Evolutionary conservation across 495 filamentous ascomycete genomes (phyloP).

Genomic region (Poronia punctata): DNA sequence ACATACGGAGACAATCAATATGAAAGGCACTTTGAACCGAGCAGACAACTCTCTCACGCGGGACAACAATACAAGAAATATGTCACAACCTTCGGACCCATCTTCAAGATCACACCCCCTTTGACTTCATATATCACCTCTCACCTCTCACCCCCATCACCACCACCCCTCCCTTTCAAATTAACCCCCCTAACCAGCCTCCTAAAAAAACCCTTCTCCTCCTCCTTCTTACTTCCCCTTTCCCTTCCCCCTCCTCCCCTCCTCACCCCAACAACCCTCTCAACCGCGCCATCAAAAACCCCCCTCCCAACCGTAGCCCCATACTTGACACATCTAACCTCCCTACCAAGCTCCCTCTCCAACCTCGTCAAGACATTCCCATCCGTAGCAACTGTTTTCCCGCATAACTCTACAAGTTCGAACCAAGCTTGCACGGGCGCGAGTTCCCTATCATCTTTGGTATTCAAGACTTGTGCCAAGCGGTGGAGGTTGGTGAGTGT

Average conservation of each 20-base stretch:
- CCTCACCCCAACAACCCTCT: constrained; percentile 10
- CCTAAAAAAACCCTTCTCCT: neutral
- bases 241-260: neutral
- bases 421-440: constrained; percentile 49
- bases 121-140: too few species aligned
- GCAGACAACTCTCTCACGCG: too few species aligned
- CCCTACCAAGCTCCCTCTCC: constrained; percentile 24
- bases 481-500: constrained; percentile 31
- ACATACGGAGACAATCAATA: too few species aligned
- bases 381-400: constrained; percentile 15
- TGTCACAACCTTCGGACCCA: too few species aligned
- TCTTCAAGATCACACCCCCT: too few species aligned
- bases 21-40: too few species aligned
- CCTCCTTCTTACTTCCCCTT: neutral
- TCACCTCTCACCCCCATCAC: too few species aligned
- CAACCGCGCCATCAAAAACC: constrained; percentile 34
- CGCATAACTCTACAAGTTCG: constrained; percentile 30
- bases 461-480: constrained; percentile 32
- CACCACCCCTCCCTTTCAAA: too few species aligned
- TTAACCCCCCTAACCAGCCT: too few species aligned
- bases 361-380: constrained; percentile 17
- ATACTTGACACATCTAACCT: constrained; percentile 34
- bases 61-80: too few species aligned
- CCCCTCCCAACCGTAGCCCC: constrained; percentile 36
- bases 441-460: constrained; percentile 30